These are phyloP conservation scores for Zygnema cylindricum DNA, from an alignment of 139 green algal genomes.

Conservation along the genomic window DNA sequence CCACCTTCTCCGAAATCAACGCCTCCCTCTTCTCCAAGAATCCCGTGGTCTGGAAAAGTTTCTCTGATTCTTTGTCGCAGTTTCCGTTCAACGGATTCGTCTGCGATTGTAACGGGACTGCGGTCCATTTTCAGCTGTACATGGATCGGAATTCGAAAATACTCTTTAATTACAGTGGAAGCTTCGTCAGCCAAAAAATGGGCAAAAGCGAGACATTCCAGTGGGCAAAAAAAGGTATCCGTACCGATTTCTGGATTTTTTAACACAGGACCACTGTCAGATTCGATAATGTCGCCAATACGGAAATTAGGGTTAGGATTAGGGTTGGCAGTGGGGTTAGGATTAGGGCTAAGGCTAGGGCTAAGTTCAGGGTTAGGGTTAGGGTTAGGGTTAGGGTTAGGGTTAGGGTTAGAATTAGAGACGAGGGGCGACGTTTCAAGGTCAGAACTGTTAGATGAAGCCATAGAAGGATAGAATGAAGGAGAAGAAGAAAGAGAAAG, in stretches of 20 bases:
- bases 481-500: no score
- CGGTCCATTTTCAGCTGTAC: constrained; percentile 84
- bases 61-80: constrained; percentile 8
- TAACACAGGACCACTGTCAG: no score
- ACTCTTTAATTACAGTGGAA: constrained; percentile 71
- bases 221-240: not conserved
- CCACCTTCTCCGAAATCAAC: not conserved
- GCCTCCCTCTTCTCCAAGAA: constrained; percentile 43
- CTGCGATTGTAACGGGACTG: constrained; percentile 66
- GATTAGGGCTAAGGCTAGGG: no score
- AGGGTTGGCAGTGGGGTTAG: no score
- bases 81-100: not conserved
- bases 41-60: constrained; percentile 24
- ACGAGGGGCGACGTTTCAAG: no score
- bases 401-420: no score
- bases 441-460: no score
- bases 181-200: constrained; percentile 80
- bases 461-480: no score
- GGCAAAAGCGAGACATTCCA: constrained; percentile 64
- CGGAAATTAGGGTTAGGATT: no score
- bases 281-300: no score
- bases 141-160: constrained; percentile 78
- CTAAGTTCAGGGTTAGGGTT: no score
- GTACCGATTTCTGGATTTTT: not conserved
- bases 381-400: no score